Conservation (phyloP, 208 protist genomes). For the Leishmania guyanensis region DNA sequence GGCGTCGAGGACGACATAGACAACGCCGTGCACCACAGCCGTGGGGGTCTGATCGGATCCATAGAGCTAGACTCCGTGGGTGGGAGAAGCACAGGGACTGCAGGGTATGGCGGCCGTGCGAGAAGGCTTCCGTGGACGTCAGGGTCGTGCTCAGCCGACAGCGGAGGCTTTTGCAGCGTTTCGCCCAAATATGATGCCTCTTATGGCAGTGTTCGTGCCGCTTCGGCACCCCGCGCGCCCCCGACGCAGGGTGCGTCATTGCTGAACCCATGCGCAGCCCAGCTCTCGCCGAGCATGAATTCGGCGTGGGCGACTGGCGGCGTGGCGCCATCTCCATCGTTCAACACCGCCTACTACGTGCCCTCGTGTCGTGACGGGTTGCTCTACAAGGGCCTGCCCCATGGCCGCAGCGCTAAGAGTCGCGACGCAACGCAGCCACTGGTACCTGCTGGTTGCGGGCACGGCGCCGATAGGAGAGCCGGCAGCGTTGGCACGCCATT, state of each 20-base stretch:
- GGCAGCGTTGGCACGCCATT: neutral
- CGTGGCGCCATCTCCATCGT: neutral
- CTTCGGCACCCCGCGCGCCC: neutral
- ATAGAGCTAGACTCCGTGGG: too few relatives aligned
- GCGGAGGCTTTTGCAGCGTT: neutral
- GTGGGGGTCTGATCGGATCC: neutral
- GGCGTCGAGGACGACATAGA: too few relatives aligned
- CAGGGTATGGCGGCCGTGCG: neutral
- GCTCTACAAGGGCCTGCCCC: slow-evolving; percentile 8
- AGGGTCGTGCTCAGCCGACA: neutral
- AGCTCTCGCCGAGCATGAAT: neutral
- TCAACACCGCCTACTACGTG: neutral
- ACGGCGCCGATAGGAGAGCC: neutral
- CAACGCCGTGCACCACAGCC: neutral
- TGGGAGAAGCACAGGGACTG: neutral
- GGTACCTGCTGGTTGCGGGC: neutral
- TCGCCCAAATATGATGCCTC: neutral
- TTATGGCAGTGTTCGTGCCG: neutral
- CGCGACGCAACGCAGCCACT: neutral
- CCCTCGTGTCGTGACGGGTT: neutral
- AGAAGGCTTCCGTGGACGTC: neutral
- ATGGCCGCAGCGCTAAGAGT: neutral
- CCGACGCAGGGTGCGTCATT: neutral
- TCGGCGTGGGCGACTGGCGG: neutral
- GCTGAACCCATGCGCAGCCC: neutral